Evolutionary conservation across 805 yeast genomes (phyloP), one percentile per base, ranked within the genome.

Genomic region (Pichia membranifaciens): DNA sequence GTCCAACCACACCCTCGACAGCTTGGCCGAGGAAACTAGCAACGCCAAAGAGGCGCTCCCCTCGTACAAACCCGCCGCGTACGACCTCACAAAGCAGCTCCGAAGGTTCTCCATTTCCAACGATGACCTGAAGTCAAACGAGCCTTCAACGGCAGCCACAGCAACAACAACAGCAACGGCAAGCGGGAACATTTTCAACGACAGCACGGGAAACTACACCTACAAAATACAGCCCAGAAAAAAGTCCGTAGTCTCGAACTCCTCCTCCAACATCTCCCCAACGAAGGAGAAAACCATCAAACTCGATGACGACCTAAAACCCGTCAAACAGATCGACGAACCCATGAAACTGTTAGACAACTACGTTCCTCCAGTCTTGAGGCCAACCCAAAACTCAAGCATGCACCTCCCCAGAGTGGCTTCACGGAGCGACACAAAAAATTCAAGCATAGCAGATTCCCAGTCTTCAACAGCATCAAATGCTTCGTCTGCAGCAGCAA

Each of bases 331-430:
- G 51, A 73, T 76, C 35, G 73, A 75, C 55, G 72, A 70, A 49
- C 68, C 70, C 38, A 67, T 70, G 47, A 74, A 71, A 54, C 64
- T 74, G 41, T 76, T 78, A 5, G 59, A 73, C 49, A 44, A 49
- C 28, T 69, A 73, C 55, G 62, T 72, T 2, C 82, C 82, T 4
- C 78, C 81, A 2, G 81, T 76, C 15, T 65, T 77, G 45, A 60
- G 81, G 29, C 78, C 79, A 38, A 56, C 42, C 35, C 47, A 38
- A 15, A 17, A 16, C 21, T 38, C 50, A 23, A 41, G 33, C 12
- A 9, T 41, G 18, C 9, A 41, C 7, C 28, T 35, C 32, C 49
- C 41, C 7, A 36, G 41, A 37, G 32, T 36, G 7, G 15, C 4
- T 13, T n/a, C 35, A 2, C 23, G 41, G 31, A 41, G 35, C 21